Percentiles rank a stretch among this genome's conserved stretches.
These are phyloP conservation scores for Cercis canadensis DNA, from an alignment of 306 rosid genomes.

Conservation along the genomic window DNA sequence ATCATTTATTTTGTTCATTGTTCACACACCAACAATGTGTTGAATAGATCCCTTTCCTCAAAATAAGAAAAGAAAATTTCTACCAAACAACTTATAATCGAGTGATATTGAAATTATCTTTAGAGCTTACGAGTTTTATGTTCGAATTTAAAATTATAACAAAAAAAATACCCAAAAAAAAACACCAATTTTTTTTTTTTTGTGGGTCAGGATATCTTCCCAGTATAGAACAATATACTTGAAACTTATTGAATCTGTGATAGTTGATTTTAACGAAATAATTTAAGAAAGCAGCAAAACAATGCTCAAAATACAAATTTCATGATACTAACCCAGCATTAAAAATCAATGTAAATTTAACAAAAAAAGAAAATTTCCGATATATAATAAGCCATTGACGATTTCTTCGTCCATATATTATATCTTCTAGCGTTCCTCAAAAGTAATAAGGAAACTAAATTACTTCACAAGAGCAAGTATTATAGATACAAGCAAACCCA, in stretches of 20 bases:
- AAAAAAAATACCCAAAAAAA: too few species aligned
- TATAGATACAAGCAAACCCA: conserved; percentile 44
- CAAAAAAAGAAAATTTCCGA: conserved; percentile 26
- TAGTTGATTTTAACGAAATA: neutral
- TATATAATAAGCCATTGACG: conserved; percentile 30
- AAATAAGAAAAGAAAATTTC: too few species aligned
- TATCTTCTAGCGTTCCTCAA: conserved; percentile 29
- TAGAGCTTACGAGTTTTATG: too few species aligned
- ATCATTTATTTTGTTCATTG: too few species aligned
- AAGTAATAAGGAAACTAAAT: conserved; percentile 18
- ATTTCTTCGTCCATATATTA: conserved; percentile 36
- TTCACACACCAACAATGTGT: too few species aligned
- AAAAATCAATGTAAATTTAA: conserved; percentile 14
- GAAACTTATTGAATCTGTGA: neutral
- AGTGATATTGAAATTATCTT: too few species aligned
- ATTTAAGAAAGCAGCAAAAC: neutral
- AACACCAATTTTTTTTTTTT: too few species aligned
- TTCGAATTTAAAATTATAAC: too few species aligned
- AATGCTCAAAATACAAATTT: conserved; percentile 1
- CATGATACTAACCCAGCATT: neutral
- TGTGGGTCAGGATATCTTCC: too few species aligned
- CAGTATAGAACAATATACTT: neutral
- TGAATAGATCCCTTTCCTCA: too few species aligned
- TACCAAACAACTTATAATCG: too few species aligned
- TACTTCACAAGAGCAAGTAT: conserved; percentile 41